Evolutionary conservation across 345 rosid genomes (phyloP).

Genomic region (Cardamine occulta): DNA sequence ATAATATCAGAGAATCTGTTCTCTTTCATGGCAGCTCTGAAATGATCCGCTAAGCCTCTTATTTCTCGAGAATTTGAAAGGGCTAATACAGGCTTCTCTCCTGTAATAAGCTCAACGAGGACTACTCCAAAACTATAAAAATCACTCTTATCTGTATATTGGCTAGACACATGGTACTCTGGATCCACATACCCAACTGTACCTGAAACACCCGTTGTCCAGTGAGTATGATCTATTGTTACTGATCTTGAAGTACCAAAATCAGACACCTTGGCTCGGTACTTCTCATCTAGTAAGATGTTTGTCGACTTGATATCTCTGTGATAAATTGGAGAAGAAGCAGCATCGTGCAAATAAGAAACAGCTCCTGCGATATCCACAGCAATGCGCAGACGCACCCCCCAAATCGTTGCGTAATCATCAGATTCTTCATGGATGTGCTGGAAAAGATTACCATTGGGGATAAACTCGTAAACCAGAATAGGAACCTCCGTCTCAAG

Average conservation of each 20-base stretch:
- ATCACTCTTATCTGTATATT: neutral
- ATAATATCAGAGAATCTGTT: neutral
- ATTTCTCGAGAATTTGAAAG: neutral
- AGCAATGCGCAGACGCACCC: neutral
- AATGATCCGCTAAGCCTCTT: neutral
- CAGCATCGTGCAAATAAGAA: neutral
- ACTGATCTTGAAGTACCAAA: neutral
- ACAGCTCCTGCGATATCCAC: neutral
- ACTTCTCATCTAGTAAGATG: neutral
- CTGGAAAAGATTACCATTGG: constrained; percentile 6
- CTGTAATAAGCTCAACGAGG: neutral
- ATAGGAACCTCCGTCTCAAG: neutral
- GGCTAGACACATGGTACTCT: neutral
- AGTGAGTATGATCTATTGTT: neutral
- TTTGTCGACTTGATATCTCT: neutral
- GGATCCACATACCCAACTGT: neutral
- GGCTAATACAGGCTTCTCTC: neutral
- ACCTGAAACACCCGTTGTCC: neutral
- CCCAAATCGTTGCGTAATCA: neutral
- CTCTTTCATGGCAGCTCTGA: neutral
- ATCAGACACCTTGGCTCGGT: neutral
- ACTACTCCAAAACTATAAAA: neutral
- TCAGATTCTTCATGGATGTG: neutral
- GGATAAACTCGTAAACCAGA: neutral
- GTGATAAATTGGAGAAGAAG: neutral